A percentile compares a stretch with the other conserved stretches of the same genome.
These are phyloP conservation scores for Arabidopsis hybrid DNA, from an alignment of 441 rosid genomes.

Conservation along the genomic window DNA sequence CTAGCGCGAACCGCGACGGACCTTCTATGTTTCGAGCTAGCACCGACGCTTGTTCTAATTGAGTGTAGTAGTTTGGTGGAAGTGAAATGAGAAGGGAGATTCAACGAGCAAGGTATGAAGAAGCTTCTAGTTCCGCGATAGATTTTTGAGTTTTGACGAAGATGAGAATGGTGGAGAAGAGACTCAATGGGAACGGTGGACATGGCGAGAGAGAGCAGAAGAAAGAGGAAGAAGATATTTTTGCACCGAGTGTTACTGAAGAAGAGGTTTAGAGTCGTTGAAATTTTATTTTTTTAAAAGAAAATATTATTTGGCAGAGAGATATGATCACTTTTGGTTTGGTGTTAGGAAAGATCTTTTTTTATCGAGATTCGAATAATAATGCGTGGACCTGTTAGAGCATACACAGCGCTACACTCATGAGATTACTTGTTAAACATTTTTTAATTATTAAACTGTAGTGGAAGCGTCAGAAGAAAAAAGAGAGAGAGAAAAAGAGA, in stretches of 20 bases:
- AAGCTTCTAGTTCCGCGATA: constrained; percentile 25
- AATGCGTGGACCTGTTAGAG: too few species aligned
- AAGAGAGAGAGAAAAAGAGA: too few species aligned
- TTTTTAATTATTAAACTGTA: too few species aligned
- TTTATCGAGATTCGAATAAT: too few species aligned
- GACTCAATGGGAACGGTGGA: constrained; percentile 56
- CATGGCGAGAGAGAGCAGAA: constrained; percentile 45
- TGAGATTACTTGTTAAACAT: too few species aligned
- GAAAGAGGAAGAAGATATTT: constrained; percentile 26
- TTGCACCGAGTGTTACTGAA: constrained; percentile 21
- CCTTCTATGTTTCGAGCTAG: constrained; percentile 33
- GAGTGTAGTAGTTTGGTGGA: constrained; percentile 37
- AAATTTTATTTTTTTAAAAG: neutral
- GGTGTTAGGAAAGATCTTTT: too few species aligned
- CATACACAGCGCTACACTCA: too few species aligned
- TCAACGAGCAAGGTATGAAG: constrained; percentile 27
- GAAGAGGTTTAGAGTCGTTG: constrained; percentile 41
- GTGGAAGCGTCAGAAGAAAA: too few species aligned
- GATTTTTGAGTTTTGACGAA: constrained; percentile 13
- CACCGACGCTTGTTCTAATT: neutral
- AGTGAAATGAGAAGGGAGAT: constrained; percentile 38
- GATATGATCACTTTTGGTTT: too few species aligned
- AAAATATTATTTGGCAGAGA: too few species aligned
- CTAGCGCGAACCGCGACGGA: constrained; percentile 51
- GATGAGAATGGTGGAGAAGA: constrained; percentile 45